Evolutionary conservation across 257 asterid species (phyloP), one percentile per base, ranked within the genome.

Genomic region (Apocynum venetum): DNA sequence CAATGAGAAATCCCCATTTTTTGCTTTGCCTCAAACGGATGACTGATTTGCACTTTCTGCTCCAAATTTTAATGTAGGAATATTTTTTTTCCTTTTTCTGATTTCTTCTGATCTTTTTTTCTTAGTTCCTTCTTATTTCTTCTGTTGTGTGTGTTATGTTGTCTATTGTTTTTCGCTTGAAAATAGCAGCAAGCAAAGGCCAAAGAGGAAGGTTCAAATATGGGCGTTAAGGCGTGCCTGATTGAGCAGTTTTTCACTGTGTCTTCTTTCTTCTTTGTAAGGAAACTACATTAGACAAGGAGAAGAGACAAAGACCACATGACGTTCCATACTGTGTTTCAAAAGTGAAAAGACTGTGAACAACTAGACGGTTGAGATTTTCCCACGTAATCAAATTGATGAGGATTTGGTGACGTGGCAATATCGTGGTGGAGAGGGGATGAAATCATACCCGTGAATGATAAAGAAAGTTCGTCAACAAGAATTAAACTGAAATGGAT

Each of bases 1-100:
- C 74, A 74, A 3, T 80, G 76, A 78, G 84, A 82, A 41, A 74
- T 59, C 47, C 71, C 88, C 98, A 93, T 93, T 72, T 57, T 78
- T 15, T 7, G 74, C 48, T 81, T 76, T 74, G 83, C 56, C 59
- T 55, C 60, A 48, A 48, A 80, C 43, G 71, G 80, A 57, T 10
- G 19, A 2, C 53, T 15, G 78, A 56, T 73, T 56, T 48, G 13
- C 56, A 8, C 52, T 19, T 51, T 25, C 60, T 46, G 38, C 8
- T 59, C 57, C 43, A 19, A 76, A 40, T 64, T 64, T 17, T n/a
- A 19, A 67, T n/a, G 15, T 60, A 2, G 25, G 25, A 43, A 38
- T 73, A 6, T n/a, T 73, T 55, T 36, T 82, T 36, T 82, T 61
- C 8, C 35, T 17, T 31, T 59, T 51, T 66, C 8, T 8, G 47